Evolutionary conservation across 257 asterid species (phyloP).

Genomic region (Gentiana dahurica): DNA sequence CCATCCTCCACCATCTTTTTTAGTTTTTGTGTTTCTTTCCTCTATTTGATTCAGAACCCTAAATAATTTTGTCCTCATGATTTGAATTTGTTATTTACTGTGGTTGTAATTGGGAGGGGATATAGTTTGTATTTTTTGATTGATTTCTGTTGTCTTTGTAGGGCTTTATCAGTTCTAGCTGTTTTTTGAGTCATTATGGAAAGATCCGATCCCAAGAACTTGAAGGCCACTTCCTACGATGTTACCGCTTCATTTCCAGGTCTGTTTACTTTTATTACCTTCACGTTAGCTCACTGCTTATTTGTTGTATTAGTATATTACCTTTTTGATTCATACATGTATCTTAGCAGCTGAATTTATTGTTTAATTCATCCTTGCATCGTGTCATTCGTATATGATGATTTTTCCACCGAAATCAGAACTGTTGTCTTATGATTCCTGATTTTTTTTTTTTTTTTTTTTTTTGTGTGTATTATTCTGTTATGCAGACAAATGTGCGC

Average conservation of each 20-base stretch:
- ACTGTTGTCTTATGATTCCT: no score
- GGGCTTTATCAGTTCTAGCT: no score
- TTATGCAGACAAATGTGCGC: conserved; percentile 39
- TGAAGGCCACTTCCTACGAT: background rate
- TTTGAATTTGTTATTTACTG: no score
- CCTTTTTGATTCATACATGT: background rate
- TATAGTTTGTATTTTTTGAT: no score
- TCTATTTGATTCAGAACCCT: no score
- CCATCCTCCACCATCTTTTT: no score
- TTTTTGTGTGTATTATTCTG: background rate
- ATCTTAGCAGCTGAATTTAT: background rate
- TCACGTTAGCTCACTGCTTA: background rate
- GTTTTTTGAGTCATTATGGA: conserved; percentile 26
- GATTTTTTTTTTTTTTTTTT: background rate
- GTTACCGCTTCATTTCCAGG: conserved; percentile 28
- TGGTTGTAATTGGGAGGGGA: no score
- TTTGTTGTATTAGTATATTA: conserved; percentile 4
- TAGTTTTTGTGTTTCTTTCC: no score
- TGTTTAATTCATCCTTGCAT: background rate
- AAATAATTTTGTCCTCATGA: no score
- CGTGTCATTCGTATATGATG: conserved; percentile 9
- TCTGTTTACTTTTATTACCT: conserved; percentile 11
- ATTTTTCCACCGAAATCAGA: background rate
- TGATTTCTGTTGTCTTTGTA: no score
- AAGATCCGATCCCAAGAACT: conserved; percentile 31